Conservation (phyloP, 1,284 basidiomycete species). For the Neotropicomus parvogracilis region DNA sequence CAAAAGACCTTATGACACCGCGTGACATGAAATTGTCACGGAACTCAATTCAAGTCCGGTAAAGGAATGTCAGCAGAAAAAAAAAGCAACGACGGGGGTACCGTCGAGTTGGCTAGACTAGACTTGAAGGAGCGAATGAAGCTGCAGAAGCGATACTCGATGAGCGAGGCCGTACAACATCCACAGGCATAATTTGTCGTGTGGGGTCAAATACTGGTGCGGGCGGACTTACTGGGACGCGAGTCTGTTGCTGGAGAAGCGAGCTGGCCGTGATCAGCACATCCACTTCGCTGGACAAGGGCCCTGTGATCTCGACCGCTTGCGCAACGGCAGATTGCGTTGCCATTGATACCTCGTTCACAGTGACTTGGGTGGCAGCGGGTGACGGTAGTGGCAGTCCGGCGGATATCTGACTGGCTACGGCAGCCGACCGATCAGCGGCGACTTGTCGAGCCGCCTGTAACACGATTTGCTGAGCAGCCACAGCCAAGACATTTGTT, state of each 20-base stretch:
- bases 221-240: slow-evolving; percentile 30
- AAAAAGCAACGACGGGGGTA: slow-evolving; percentile 17
- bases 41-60: slow-evolving; percentile 27
- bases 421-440: slow-evolving; percentile 48
- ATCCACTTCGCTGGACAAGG: slow-evolving; percentile 36
- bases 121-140: slow-evolving; percentile 20
- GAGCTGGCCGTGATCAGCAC: slow-evolving; percentile 35
- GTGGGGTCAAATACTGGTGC: slow-evolving; percentile 27
- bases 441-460: slow-evolving; percentile 71
- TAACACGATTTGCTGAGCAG: slow-evolving; percentile 74
- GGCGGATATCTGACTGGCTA: slow-evolving; percentile 38
- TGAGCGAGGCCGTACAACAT: slow-evolving; percentile 29
- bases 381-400: slow-evolving; percentile 38
- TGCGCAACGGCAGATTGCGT: slow-evolving; percentile 54
- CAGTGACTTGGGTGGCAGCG: slow-evolving; percentile 60
- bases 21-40: slow-evolving; percentile 19
- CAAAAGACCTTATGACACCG: slow-evolving; percentile 27
- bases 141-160: slow-evolving; percentile 21
- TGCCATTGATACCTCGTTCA: slow-evolving; percentile 72
- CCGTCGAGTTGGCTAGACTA: slow-evolving; percentile 19
- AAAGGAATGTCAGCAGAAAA: slow-evolving; percentile 20
- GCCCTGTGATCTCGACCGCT: slow-evolving; percentile 40
- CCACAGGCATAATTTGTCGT: slow-evolving; percentile 27
- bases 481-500: slow-evolving; percentile 55
- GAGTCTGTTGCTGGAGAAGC: slow-evolving; percentile 34